Conservation (phyloP, 257 asterid species). For the Jacaranda copaia region DNA sequence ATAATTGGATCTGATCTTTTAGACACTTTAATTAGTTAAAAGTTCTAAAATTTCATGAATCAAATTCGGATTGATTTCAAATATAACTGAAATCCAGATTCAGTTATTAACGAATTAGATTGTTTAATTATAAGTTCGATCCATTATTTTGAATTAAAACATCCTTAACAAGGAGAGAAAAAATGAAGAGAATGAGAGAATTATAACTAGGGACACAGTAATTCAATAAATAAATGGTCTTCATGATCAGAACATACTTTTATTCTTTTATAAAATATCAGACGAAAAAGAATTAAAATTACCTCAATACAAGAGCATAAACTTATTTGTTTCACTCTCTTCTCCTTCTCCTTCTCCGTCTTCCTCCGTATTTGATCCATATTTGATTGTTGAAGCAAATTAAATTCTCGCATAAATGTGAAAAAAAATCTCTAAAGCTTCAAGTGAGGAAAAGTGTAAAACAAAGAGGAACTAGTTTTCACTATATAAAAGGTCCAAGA, state of each 20-base stretch:
- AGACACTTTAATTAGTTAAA: too few species aligned
- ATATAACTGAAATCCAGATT: too few species aligned
- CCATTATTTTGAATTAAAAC: too few species aligned
- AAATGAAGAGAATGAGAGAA: too few species aligned
- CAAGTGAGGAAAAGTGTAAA: conserved; percentile 5
- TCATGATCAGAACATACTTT: background rate
- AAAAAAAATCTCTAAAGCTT: background rate
- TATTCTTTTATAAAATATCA: background rate
- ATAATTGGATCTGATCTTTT: too few species aligned
- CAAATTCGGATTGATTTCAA: too few species aligned
- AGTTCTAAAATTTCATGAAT: too few species aligned
- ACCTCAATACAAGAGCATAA: conserved; percentile 12
- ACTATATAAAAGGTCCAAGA: background rate
- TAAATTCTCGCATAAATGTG: background rate
- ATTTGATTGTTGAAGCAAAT: background rate
- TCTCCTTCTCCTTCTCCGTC: conserved; percentile 4
- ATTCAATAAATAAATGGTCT: too few species aligned
- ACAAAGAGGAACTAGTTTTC: background rate
- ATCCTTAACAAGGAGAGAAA: too few species aligned
- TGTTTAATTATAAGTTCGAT: too few species aligned
- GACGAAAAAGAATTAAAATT: background rate
- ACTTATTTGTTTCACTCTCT: background rate
- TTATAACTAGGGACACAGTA: too few species aligned
- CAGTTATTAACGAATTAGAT: too few species aligned
- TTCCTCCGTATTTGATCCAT: conserved; percentile 15